Conservation (phyloP, 1,284 basidiomycete genomes). For the Pyrrhoderma noxium region DNA sequence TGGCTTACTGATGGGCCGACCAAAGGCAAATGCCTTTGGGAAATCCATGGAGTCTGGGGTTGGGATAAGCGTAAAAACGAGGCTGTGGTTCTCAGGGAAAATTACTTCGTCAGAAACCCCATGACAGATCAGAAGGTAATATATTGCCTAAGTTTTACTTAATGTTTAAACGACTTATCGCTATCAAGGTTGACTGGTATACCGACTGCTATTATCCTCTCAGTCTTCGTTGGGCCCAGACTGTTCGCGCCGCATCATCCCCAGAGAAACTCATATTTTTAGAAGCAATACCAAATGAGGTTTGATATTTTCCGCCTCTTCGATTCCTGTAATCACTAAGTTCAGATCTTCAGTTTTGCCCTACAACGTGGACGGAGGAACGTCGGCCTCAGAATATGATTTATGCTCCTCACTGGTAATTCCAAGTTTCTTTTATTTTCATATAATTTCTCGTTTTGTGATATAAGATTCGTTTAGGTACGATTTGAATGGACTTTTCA, state of each 20-base stretch:
- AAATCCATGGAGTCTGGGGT: slow-evolving; percentile 89
- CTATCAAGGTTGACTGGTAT: slow-evolving; percentile 69
- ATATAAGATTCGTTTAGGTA: slow-evolving; percentile 53
- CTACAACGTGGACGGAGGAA: slow-evolving; percentile 62
- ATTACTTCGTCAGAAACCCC: slow-evolving; percentile 76
- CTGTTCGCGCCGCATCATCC: slow-evolving; percentile 46
- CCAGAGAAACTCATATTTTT: slow-evolving; percentile 68
- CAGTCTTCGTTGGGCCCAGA: slow-evolving; percentile 60
- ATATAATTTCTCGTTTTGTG: neutral
- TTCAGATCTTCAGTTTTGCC: slow-evolving; percentile 54
- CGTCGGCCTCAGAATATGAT: slow-evolving; percentile 69
- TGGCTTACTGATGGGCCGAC: slow-evolving; percentile 72
- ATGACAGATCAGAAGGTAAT: slow-evolving; percentile 49
- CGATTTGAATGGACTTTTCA: slow-evolving; percentile 80
- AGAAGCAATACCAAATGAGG: slow-evolving; percentile 89
- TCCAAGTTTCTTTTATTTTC: neutral
- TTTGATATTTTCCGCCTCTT: slow-evolving; percentile 26
- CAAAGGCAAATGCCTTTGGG: slow-evolving; percentile 74
- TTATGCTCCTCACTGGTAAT: slow-evolving; percentile 85
- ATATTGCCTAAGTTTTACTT: neutral
- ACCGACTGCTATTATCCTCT: slow-evolving; percentile 84
- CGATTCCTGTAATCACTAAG: neutral
- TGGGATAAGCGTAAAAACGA: slow-evolving; percentile 70
- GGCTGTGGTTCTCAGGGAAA: slow-evolving; percentile 75
- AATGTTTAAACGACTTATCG: neutral